Evolutionary conservation across 768 basidiomycete genomes (phyloP), one percentile per base, ranked within the genome.

Genomic region (Boletales sp.): DNA sequence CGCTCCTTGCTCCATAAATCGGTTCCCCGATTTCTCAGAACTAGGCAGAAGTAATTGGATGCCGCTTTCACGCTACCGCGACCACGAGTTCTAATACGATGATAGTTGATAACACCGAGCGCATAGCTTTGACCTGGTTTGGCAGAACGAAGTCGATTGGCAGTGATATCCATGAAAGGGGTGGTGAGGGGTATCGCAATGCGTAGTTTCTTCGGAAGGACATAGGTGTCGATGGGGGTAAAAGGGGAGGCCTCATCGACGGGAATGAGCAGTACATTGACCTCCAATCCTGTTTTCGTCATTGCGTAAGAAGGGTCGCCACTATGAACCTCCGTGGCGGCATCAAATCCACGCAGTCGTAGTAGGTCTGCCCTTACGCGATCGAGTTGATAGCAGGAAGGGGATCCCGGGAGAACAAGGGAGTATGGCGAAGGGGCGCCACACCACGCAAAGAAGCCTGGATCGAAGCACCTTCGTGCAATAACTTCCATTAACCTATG

Each of bases 341-440:
- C 28, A 3, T 43, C 41, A 14, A 49, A 49, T 30, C 48, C 48
- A 19, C 41, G 25, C 15, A 49, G 48, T 15, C 34, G 41, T 18
- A 49, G 48, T 13, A 43, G 10, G 17, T 11, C 4, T 0, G 34
- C 34, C 28, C 41, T 30, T 13, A 15, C 21, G 8, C 19, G 5
- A 13, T 48, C 47, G n/a, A 48, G 47, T n/a, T 37, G 39, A 28
- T 50, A 50, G 37, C 34, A 32, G 10, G 37, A 44, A 2, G 49
- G 49, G 14, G 43, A 44, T 32, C n/a, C 15, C 3, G 49, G 49
- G 6, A 50, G 43, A 17, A 37, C 37, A 3, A 17, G 38, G 3
- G 49, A 50, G 31, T 50, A 21, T 4, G 17, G 50, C 9, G 50
- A 46, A 19, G 44, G 25, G 4, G 31, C 17, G 12, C 50, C 44